These are phyloP conservation scores for Russula lepida DNA, from an alignment of 768 basidiomycete genomes.

Conservation along the genomic window DNA sequence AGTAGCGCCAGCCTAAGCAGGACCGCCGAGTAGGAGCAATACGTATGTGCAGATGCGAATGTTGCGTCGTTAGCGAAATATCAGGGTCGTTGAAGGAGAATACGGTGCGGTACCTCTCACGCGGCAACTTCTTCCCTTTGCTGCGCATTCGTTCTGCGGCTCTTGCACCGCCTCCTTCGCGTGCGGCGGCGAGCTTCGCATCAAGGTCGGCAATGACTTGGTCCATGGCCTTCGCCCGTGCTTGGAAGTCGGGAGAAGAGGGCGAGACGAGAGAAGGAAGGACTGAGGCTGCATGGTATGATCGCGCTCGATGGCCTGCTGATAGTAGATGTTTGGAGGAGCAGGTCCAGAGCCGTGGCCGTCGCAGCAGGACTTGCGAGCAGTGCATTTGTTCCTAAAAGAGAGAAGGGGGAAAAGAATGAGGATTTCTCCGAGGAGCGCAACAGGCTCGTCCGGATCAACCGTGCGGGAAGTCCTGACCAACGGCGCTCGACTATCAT, in stretches of 20 bases:
- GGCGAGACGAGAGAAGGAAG: conserved; percentile 66
- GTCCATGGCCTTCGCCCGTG: conserved; percentile 63
- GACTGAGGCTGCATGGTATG: conserved; percentile 58
- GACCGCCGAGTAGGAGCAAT: not conserved
- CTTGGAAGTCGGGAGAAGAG: conserved; percentile 60
- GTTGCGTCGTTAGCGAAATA: not conserved
- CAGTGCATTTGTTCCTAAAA: not conserved
- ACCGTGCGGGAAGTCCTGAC: not conserved
- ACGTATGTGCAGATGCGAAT: not conserved
- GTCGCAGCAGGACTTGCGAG: conserved; percentile 1
- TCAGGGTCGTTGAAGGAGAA: not conserved
- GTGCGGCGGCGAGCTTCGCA: conserved; percentile 45
- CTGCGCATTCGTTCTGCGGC: conserved; percentile 65
- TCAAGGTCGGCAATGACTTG: conserved; percentile 57
- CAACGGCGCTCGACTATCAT: too few species aligned
- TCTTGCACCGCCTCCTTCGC: conserved; percentile 67
- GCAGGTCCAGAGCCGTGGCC: not conserved
- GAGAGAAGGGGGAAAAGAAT: not conserved
- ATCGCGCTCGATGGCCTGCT: not conserved
- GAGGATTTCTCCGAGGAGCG: not conserved
- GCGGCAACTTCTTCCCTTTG: conserved; percentile 74
- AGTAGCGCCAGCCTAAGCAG: conserved; percentile 37
- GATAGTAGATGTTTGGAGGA: not conserved
- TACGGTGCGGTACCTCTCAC: conserved; percentile 56
- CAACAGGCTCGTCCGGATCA: not conserved